Evolutionary conservation across 176 grass and related monocot species (phyloP).

Genomic region (Coix lacrymajobi): DNA sequence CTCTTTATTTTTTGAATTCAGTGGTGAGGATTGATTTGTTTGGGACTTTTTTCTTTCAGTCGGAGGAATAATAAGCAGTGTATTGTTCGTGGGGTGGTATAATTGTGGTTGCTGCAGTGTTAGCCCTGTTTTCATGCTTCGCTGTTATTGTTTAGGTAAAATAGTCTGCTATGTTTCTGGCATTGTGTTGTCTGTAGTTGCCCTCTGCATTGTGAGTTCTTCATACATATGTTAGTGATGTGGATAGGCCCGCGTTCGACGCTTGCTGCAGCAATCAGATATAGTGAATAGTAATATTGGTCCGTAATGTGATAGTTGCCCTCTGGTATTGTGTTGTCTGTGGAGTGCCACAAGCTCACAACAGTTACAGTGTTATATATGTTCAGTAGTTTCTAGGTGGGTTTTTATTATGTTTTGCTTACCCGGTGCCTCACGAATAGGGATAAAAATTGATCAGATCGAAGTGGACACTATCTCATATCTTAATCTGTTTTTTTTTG

Average conservation of each 20-base stretch:
- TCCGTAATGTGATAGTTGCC: background rate
- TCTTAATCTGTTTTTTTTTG: too few species aligned
- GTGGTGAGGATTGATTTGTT: constrained; percentile 57
- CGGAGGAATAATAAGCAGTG: constrained; percentile 58
- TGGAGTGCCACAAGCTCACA: background rate
- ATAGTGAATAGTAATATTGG: background rate
- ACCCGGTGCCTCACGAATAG: too few species aligned
- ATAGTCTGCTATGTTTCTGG: background rate
- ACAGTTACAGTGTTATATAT: too few species aligned
- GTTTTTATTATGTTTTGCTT: too few species aligned
- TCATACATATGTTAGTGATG: background rate
- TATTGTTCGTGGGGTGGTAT: constrained; percentile 53
- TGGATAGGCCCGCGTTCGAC: background rate
- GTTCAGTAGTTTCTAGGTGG: too few species aligned
- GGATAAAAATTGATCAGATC: too few species aligned
- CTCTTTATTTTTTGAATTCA: constrained; percentile 29
- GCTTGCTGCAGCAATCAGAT: background rate
- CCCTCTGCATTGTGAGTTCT: background rate
- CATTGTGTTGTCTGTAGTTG: background rate
- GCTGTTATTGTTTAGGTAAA: background rate
- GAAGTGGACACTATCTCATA: too few species aligned
- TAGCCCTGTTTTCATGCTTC: background rate
- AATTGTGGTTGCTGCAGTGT: background rate
- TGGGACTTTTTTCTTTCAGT: constrained; percentile 38
- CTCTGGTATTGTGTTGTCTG: too few species aligned